phyloP scores from a whole-genome alignment of 176 grass and related monocot species.

The Tuctoria greenei region DNA sequence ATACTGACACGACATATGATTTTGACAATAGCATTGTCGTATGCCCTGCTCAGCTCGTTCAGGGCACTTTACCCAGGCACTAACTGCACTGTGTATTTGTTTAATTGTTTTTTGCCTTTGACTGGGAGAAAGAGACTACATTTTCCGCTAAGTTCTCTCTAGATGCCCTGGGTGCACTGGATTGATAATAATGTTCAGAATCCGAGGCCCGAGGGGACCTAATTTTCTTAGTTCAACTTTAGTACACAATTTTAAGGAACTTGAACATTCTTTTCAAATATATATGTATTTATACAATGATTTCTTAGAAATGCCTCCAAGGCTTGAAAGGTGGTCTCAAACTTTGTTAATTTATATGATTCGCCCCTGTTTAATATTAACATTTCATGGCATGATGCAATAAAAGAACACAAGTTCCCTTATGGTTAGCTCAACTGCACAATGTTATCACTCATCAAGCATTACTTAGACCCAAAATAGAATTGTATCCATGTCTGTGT shows the following conservation, averaged over 20 bases:
- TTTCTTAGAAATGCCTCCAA: neutral
- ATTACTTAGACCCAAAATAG: neutral
- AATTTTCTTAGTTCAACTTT: neutral
- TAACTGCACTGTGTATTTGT: neutral
- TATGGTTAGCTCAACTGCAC: constrained; percentile 3
- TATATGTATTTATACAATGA: neutral
- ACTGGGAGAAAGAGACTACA: neutral
- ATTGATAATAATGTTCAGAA: neutral
- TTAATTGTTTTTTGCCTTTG: neutral
- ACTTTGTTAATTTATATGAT: constrained; percentile 2
- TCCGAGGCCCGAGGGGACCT: neutral
- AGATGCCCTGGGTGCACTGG: neutral
- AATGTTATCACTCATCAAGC: neutral
- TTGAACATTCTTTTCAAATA: neutral
- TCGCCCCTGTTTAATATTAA: neutral
- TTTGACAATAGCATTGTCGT: neutral
- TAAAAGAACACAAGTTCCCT: neutral
- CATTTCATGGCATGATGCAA: neutral
- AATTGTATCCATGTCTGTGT: neutral
- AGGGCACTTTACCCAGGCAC: neutral
- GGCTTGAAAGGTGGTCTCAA: neutral
- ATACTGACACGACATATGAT: neutral
- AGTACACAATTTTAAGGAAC: neutral
- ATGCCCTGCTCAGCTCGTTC: neutral
- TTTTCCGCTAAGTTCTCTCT: neutral